Conservation (phyloP, 305 asterid species). For the Fraxinus sp. region DNA sequence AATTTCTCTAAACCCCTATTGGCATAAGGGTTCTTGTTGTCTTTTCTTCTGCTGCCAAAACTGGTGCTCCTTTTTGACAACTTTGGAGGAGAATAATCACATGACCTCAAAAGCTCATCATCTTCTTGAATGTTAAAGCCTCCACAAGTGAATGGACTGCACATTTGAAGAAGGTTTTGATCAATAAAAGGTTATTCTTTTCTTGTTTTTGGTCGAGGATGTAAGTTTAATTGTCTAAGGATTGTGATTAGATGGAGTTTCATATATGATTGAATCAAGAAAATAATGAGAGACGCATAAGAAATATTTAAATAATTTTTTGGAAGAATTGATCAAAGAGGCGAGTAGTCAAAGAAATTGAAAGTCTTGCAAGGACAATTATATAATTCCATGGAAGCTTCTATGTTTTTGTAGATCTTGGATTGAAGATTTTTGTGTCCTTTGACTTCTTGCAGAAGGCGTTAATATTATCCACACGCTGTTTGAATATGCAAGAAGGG, state of each 20-base stretch:
- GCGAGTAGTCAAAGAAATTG: background rate
- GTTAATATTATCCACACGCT: background rate
- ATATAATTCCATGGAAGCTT: background rate
- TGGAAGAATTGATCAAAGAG: background rate
- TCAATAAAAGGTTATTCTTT: background rate
- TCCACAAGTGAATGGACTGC: conserved; percentile 30
- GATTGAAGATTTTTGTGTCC: background rate
- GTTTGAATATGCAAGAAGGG: background rate
- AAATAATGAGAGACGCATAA: background rate
- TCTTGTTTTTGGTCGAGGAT: background rate
- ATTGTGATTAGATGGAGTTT: background rate
- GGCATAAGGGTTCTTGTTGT: conserved; percentile 46
- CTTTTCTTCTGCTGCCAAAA: conserved; percentile 11
- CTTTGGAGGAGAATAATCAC: conserved; percentile 24
- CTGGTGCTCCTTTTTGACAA: conserved; percentile 27
- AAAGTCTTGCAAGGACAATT: background rate
- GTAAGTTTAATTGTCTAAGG: background rate
- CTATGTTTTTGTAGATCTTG: background rate
- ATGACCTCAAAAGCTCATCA: conserved; percentile 24
- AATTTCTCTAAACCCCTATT: conserved; percentile 54
- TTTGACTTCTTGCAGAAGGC: background rate
- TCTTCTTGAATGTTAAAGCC: conserved; percentile 32
- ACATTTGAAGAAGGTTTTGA: conserved; percentile 11
- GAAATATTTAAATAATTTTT: background rate
- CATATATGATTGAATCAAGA: background rate